Conservation (phyloP, 1,284 basidiomycete species). For the Microstroma glucosiphilum region DNA sequence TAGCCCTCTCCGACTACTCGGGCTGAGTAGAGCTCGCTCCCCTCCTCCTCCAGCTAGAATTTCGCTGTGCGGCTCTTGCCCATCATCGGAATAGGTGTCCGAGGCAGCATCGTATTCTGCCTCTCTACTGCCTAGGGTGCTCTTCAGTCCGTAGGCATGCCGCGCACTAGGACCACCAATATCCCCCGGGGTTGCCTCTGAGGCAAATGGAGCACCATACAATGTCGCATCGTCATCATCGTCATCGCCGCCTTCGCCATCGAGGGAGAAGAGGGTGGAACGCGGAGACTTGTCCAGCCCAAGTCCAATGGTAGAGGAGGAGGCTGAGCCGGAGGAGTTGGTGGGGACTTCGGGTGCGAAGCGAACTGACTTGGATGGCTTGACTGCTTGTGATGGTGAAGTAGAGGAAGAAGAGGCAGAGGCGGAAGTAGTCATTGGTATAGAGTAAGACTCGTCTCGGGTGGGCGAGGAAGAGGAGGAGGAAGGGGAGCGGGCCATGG, state of each 20-base stretch:
- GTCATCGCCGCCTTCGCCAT: slow-evolving; percentile 5
- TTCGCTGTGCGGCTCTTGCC: slow-evolving; percentile 26
- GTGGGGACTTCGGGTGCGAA: not conserved
- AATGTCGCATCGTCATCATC: slow-evolving; percentile 1
- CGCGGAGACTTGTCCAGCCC: not conserved
- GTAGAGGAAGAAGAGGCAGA: too few species aligned
- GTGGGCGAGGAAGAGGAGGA: too few species aligned
- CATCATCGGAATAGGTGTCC: slow-evolving; percentile 29
- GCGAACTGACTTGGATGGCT: slow-evolving; percentile 4
- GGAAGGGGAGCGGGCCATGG: too few species aligned
- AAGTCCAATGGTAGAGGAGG: not conserved
- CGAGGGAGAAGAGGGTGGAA: slow-evolving; percentile 5
- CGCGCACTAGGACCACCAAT: not conserved
- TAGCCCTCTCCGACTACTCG: slow-evolving; percentile 9
- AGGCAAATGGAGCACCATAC: slow-evolving; percentile 8
- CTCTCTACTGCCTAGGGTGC: slow-evolving; percentile 45
- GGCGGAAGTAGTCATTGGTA: too few species aligned
- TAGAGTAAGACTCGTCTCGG: too few species aligned
- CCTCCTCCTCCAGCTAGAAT: slow-evolving; percentile 15
- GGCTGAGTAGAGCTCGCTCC: not conserved
- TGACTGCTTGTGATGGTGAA: not conserved
- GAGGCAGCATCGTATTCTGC: slow-evolving; percentile 50
- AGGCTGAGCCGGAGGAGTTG: too few species aligned
- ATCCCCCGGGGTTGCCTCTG: slow-evolving; percentile 3
- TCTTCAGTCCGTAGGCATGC: slow-evolving; percentile 27